Percentiles rank a stretch among this genome's conserved stretches.
Evolutionary conservation across 371 early-diverging fungal species (phyloP).

Genomic region (Rhizopus sp.): DNA sequence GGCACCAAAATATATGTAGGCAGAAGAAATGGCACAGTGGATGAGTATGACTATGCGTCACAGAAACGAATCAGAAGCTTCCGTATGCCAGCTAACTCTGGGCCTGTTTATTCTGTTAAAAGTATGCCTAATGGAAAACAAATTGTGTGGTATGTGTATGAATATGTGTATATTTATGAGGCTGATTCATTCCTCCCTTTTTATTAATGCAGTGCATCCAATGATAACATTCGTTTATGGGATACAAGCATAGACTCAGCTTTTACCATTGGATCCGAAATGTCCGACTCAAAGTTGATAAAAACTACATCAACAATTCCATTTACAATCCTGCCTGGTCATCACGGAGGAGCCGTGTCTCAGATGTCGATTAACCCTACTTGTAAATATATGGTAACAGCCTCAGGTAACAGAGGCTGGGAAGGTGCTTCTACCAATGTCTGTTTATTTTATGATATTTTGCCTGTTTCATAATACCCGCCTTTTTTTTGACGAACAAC

Average conservation of each 20-base stretch:
- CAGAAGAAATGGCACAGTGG: conserved; percentile 82
- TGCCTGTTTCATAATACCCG: conserved; percentile 21
- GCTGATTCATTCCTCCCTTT: background rate
- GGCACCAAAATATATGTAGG: conserved; percentile 77
- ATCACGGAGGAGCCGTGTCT: conserved; percentile 78
- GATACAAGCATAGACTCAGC: conserved; percentile 55
- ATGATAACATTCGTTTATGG: conserved; percentile 94
- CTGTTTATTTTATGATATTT: conserved; percentile 83
- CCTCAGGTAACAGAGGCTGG: conserved; percentile 94
- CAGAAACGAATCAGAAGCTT: conserved; percentile 71
- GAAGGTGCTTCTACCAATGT: conserved; percentile 82
- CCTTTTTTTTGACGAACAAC: too few relatives aligned
- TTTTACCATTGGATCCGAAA: conserved; percentile 35
- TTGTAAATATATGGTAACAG: conserved; percentile 80
- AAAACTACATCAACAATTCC: conserved; percentile 38
- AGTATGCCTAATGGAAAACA: conserved; percentile 81
- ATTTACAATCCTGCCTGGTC: conserved; percentile 51
- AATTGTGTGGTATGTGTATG: conserved; percentile 74
- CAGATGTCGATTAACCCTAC: conserved; percentile 76
- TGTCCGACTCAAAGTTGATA: conserved; percentile 20
- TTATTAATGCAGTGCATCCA: conserved; percentile 71
- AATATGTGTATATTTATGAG: background rate
- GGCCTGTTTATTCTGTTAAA: conserved; percentile 82
- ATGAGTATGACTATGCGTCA: conserved; percentile 83
- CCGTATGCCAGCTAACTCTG: conserved; percentile 88